Base-by-base conservation (phyloP, 2,329 filamentous ascomycete genomes). In the Venturia carpophila region DNA sequence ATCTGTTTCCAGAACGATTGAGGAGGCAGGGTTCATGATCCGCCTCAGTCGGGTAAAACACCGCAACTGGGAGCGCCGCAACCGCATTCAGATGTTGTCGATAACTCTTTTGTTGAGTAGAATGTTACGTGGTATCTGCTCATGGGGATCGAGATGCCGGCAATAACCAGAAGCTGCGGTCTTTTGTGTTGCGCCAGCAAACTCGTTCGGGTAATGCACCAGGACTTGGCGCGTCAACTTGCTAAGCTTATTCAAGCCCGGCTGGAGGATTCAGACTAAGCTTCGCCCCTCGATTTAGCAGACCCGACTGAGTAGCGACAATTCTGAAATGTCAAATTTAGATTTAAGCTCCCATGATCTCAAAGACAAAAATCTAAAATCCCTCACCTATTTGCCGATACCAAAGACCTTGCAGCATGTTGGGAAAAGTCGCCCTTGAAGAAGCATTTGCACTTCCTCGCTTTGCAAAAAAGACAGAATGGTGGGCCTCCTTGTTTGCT, bases 371-470 rank as follows among this genome's bases (percentile, higher is more conserved):
- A 45, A 45, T 19, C 17, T 45, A 19, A 17, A 17, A 17, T 3
- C 19, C 19, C 42, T 17, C 15, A 45, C 15, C 2, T 17, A 45
- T 45, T 45, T 19, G 42, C 6, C 30, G 6, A 3, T 34, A 3
- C 30, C 30, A 34, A 45, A 17, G 19, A 17, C 42, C 15, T 47
- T 11, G 47, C 65, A 67, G 27, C 11, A 86, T 86, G 83, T 74
- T 80, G 15, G 84, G 85, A 67, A 87, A 87, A 68, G 79, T 87
- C 66, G 82, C 82, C 15, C 77, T 87, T 27, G 84, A 87, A 72
- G 84, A 87, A 74, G 83, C 84, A 17, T 87, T 86, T 68, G 82
- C 81, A 67, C 77, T 86, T 7, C 83, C 85, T 56, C 79, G 83
- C 42, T 79, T 86, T 67, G 77, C 80, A 58, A 82, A 86, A 68